Evolutionary conservation across 1,139 yeast genomes (phyloP).

Genomic region (Blastobotrys petasosporus): DNA sequence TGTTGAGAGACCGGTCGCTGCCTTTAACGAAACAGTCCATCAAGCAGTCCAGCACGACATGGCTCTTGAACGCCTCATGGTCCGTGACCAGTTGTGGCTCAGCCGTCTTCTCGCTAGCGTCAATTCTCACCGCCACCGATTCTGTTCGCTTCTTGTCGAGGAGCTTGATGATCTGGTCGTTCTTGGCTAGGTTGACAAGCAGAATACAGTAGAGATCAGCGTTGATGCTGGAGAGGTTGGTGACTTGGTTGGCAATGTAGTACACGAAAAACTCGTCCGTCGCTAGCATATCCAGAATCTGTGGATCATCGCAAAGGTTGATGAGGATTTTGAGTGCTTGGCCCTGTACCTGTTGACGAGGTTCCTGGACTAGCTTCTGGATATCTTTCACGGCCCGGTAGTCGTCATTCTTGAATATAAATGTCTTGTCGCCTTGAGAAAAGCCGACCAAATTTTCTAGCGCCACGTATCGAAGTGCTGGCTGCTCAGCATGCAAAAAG

Average conservation of each 20-base stretch:
- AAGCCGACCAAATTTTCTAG: constrained; percentile 78
- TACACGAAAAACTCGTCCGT: constrained; percentile 57
- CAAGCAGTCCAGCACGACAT: constrained; percentile 66
- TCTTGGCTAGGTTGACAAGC: constrained; percentile 78
- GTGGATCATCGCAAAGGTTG: constrained; percentile 68
- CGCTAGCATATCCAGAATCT: constrained; percentile 54
- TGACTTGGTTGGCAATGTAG: constrained; percentile 48
- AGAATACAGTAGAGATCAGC: constrained; percentile 83
- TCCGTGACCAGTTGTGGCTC: constrained; percentile 4
- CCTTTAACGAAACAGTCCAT: constrained; percentile 92
- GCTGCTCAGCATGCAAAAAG: constrained; percentile 78
- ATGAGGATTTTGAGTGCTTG: constrained; percentile 73
- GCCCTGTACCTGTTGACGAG: constrained; percentile 19
- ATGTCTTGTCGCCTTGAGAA: constrained; percentile 62
- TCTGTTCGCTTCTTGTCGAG: constrained; percentile 42
- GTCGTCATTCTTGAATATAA: constrained; percentile 63
- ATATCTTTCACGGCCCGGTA: constrained; percentile 71
- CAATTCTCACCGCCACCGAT: constrained; percentile 9
- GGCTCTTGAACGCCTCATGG: constrained; percentile 36
- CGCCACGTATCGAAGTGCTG: constrained; percentile 80
- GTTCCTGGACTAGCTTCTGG: constrained; percentile 42
- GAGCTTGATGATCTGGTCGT: constrained; percentile 53
- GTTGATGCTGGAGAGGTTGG: constrained; percentile 51
- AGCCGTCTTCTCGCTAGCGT: not conserved
- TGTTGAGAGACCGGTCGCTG: constrained; percentile 61